Base-by-base conservation (phyloP, 257 asterid species). In the Linaria vulgaris region DNA sequence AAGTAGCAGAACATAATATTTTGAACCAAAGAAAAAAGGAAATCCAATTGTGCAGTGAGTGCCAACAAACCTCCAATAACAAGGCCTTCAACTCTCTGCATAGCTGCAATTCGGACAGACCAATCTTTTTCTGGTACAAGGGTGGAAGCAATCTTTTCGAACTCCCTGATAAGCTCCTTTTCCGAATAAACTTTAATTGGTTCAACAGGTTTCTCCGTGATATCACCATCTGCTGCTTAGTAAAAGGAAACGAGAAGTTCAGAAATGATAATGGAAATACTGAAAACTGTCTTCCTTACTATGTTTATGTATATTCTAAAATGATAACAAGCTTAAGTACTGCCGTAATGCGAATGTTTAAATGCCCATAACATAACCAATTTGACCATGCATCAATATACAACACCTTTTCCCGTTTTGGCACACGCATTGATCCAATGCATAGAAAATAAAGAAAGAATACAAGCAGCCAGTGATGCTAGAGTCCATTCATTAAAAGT, bases 111-210 rank as follows among this genome's bases (percentile, higher is more conserved):
- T 34, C 99, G 97, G 45, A 87, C 24, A 68, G 97, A 94, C 99
- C 99, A 94, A 76, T 94, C 99, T 75, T 94, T 94, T 17, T 94
- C 99, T 52, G 99, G 99, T 68, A 86, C 88, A 75, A 94, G 94
- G 76, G 79, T 90, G 30, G 95, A 82, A 66, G 88, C 80, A 72
- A 90, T 79, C 92, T 94, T 94, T 79, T 94, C 99, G 61, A 90
- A 90, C 78, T 94, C 99, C 84, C 95, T 82, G 59, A 78, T 70
- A 69, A 94, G 90, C 84, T 94, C 99, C 78, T 94, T 94, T 63
- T 94, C 99, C 6, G 97, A 94, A 65, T 87, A 87, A 57, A 94
- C 95, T 80, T 90, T 87, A 71, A 94, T 79, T 38, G 99, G 95
- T 53, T 94, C 97, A 24, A 94, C 90, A 71, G 96, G 90, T 73